Evolutionary conservation across 257 asterid species (phyloP), one percentile per base, ranked within the genome.

Genomic region (Capsicum chinense): DNA sequence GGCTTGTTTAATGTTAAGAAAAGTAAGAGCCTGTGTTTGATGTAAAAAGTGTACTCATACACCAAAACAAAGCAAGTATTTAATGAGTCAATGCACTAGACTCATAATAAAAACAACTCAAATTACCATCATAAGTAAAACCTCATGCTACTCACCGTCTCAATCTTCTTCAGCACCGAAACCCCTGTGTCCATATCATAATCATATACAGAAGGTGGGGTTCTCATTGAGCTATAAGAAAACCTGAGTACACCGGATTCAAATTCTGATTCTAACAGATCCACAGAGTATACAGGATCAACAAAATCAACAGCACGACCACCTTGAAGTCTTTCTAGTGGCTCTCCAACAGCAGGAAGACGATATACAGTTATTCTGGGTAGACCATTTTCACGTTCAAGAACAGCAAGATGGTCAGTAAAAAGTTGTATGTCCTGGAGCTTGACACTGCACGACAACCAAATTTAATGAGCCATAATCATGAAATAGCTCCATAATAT

Each of bases 101-200:
- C 26, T 42, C 37, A 60, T n/a, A 50, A 74, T 54, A 74, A 33
- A 73, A 74, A 44, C 81, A 73, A 58, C 47, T 44, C 64, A 78
- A 59, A 58, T 62, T 26, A 81, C 26, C 47, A 42, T 21, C 42
- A 21, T 19, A 80, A 85, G 80, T 56, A 33, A 26, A 26, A 85
- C 50, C 48, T 33, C 79, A 6, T 21, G 56, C 58, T 84, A 88
- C 97, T 86, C 82, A 96, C 99, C 89, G 79, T 87, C 82, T 93
- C 98, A 85, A 85, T 92, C 94, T 96, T 94, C 91, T 96, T 96
- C 86, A 91, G 90, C 89, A 92, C 98, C 48, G 97, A 96, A 89
- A 91, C 84, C 84, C 94, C 97, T 6, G 94, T 87, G 85, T 92
- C 85, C 99, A 96, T 93, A 83, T 94, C 99, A 90, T 93, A 96